These are phyloP conservation scores for Mucor sp. DNA, from an alignment of 371 early-diverging fungal species.

Conservation along the genomic window DNA sequence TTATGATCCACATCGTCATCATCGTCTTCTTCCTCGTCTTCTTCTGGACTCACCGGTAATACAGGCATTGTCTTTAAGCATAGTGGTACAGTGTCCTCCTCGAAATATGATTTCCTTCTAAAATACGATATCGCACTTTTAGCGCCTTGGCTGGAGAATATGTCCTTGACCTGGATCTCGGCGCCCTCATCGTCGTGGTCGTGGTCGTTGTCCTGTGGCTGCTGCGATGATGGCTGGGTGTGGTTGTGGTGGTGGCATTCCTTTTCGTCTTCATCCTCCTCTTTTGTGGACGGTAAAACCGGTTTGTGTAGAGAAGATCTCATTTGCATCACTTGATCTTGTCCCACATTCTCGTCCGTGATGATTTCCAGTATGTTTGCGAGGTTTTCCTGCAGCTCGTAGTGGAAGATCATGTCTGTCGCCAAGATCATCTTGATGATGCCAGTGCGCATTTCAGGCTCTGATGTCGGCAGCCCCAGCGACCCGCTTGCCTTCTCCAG, in stretches of 20 bases:
- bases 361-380: slow-evolving; percentile 40
- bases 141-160: slow-evolving; percentile 40
- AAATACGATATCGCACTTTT: slow-evolving; percentile 43
- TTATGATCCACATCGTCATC: background rate
- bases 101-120: slow-evolving; percentile 32
- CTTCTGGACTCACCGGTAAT: slow-evolving; percentile 25
- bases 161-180: slow-evolving; percentile 34
- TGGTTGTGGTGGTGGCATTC: background rate
- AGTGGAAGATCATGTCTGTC: slow-evolving; percentile 92
- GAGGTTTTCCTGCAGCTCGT: slow-evolving; percentile 72
- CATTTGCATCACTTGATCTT: slow-evolving; percentile 3
- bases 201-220: background rate
- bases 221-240: too few relatives aligned
- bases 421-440: slow-evolving; percentile 73
- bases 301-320: slow-evolving; percentile 17
- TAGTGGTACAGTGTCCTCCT: slow-evolving; percentile 25
- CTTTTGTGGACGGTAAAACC: slow-evolving; percentile 21
- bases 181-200: background rate
- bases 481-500: slow-evolving; percentile 29
- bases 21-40: slow-evolving; percentile 12
- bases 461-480: slow-evolving; percentile 43
- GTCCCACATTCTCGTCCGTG: slow-evolving; percentile 8
- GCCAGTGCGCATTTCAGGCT: slow-evolving; percentile 51
- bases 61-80: slow-evolving; percentile 16
- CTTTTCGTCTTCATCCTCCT: slow-evolving; percentile 27